phyloP scores from a whole-genome alignment of 169 alveolate species.

The Toxoplasma gondii region DNA sequence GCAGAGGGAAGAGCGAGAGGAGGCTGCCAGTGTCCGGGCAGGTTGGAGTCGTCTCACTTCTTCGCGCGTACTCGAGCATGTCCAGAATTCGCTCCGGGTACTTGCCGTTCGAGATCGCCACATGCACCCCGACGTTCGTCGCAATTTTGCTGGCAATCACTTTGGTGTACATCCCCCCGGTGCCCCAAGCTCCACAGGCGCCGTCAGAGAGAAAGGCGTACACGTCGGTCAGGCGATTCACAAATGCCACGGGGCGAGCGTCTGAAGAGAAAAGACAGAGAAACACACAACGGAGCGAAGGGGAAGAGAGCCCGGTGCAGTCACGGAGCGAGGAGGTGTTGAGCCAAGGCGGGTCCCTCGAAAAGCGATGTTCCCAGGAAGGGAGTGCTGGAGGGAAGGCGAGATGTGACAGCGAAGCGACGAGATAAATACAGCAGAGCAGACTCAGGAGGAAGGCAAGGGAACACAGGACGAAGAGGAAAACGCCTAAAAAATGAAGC shows the following conservation, averaged over 20 bases:
- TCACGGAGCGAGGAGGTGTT: neutral
- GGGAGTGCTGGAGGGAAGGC: too few relatives aligned
- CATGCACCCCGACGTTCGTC: constrained; percentile 71
- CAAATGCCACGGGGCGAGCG: constrained; percentile 71
- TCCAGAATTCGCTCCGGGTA: constrained; percentile 32
- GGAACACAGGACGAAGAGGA: too few relatives aligned
- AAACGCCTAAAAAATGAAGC: too few relatives aligned
- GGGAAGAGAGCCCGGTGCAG: neutral
- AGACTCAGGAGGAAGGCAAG: too few relatives aligned
- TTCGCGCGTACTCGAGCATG: constrained; percentile 20
- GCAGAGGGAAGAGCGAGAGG: neutral
- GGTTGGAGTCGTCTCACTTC: neutral
- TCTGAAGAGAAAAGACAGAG: constrained; percentile 38
- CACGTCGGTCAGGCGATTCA: constrained; percentile 68
- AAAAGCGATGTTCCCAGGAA: too few relatives aligned
- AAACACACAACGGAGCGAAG: neutral
- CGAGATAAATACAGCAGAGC: too few relatives aligned
- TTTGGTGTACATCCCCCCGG: constrained; percentile 78
- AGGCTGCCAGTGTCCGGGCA: neutral
- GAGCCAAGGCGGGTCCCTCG: neutral
- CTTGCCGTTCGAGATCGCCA: constrained; percentile 40
- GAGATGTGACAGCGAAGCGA: too few relatives aligned
- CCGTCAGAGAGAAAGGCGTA: constrained; percentile 51
- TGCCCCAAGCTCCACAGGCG: constrained; percentile 71
- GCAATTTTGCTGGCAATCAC: constrained; percentile 74